phyloP scores from a whole-genome alignment of 2,329 filamentous ascomycete genomes.

The Neofusicoccum ribis region DNA sequence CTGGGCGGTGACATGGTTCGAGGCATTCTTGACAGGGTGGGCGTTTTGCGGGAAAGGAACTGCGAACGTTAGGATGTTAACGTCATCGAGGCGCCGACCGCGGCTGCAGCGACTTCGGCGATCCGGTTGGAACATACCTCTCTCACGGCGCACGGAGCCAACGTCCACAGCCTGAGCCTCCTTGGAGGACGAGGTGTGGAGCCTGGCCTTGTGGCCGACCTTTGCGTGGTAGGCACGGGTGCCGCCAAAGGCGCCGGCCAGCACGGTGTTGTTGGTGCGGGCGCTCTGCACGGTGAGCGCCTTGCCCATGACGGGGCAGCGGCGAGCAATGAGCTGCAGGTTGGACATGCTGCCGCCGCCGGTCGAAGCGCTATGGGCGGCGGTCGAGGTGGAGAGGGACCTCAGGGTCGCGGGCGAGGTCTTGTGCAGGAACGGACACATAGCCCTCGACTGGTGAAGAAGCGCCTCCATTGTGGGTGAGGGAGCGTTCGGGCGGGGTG shows the following conservation, averaged over 20 bases:
- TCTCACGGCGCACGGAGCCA: slow-evolving; percentile 50
- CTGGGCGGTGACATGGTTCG: slow-evolving; percentile 25
- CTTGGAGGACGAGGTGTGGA: slow-evolving; percentile 78
- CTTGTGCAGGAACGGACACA: slow-evolving; percentile 97
- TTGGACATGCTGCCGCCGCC: slow-evolving; percentile 96
- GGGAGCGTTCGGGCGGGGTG: background rate
- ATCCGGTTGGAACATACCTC: slow-evolving; percentile 41
- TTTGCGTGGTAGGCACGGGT: slow-evolving; percentile 50
- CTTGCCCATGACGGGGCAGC: slow-evolving; percentile 99
- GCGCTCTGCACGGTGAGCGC: slow-evolving; percentile 81
- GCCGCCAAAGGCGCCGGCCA: slow-evolving; percentile 52
- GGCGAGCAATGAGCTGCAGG: slow-evolving; percentile 87
- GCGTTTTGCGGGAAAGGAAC: slow-evolving; percentile 33
- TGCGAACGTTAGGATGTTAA: slow-evolving; percentile 24
- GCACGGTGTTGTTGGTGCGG: slow-evolving; percentile 46
- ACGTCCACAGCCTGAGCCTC: slow-evolving; percentile 76
- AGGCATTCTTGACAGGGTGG: slow-evolving; percentile 21
- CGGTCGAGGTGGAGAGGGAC: slow-evolving; percentile 76
- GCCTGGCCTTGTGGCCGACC: slow-evolving; percentile 62
- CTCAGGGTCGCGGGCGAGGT: slow-evolving; percentile 89
- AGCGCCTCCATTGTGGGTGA: slow-evolving; percentile 76
- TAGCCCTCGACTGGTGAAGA: slow-evolving; percentile 89
- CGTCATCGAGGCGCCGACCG: background rate
- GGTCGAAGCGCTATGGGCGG: slow-evolving; percentile 65
- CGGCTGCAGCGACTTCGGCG: background rate